These are phyloP conservation scores for Pelagomonas calceolata DNA, from an alignment of 108 stramenopile genomes.

Conservation along the genomic window DNA sequence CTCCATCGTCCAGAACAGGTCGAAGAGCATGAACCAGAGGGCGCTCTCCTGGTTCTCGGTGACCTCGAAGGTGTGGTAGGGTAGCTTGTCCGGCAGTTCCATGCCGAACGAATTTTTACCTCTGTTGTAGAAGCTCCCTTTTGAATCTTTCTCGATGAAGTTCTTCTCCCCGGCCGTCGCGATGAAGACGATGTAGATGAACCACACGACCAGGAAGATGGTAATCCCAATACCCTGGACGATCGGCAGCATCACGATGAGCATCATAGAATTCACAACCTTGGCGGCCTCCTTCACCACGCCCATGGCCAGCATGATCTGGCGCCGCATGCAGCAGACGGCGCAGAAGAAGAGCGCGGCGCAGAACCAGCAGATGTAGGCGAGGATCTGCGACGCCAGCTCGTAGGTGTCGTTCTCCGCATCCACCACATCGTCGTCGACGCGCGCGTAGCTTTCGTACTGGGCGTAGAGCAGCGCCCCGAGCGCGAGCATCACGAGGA, in stretches of 20 bases:
- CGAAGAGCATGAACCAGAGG: conserved; percentile 25
- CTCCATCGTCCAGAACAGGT: conserved; percentile 23
- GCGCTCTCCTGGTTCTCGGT: neutral
- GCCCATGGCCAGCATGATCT: conserved; percentile 19
- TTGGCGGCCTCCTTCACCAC: conserved; percentile 8
- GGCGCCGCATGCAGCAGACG: conserved; percentile 12
- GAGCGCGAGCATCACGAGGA: too few relatives aligned
- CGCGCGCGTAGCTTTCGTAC: too few relatives aligned
- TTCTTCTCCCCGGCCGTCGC: conserved; percentile 21
- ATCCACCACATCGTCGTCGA: too few relatives aligned
- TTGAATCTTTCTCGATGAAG: neutral
- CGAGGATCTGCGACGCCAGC: neutral
- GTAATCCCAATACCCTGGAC: conserved; percentile 2
- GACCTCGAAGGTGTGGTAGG: conserved; percentile 16
- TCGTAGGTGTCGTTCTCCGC: too few relatives aligned
- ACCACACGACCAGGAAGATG: conserved; percentile 18
- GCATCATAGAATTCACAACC: conserved; percentile 1
- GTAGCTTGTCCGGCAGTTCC: conserved; percentile 5
- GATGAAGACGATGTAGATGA: conserved; percentile 4
- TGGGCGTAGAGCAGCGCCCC: too few relatives aligned
- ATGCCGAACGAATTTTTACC: too few relatives aligned
- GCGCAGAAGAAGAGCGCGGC: conserved; percentile 13
- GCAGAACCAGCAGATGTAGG: neutral
- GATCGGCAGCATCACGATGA: conserved; percentile 8
- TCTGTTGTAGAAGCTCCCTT: too few relatives aligned